Base-by-base conservation (phyloP, 129 eudicot genomes). In the Artemisia argyi region DNA sequence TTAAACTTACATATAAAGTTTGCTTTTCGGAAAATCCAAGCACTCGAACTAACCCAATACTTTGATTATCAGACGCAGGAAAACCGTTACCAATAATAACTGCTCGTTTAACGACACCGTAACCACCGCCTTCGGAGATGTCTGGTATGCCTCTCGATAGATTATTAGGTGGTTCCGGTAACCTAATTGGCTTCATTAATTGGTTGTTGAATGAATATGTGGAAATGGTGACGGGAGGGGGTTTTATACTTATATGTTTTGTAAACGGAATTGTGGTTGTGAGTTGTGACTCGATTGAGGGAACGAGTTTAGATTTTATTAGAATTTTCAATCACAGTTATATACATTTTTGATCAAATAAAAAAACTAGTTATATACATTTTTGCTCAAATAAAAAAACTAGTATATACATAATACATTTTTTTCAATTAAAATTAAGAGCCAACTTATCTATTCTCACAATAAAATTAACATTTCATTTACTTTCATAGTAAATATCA, bases 161-260 rank as follows among this genome's bases (percentile, higher is more conserved):
- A 77, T 97, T 93, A 11, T 85, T 86, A 48, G 98, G 98, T 30
- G 98, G 98, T 44, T 85, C 95, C 62, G 98, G 98, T 24, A 93
- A 86, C 84, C 84, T 80, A 26, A 93, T 93, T 52, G 92, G 98
- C 88, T 85, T 93, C 98, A 93, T 93, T 64, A 68, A 26, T 68
- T 61, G 80, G 51, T 69, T 53, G 81, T 61, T 50, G 76, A 17
- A 1, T 70, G 66, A 77, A 78, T 78, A 66, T 70, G 30, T 52
- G 7, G 58, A 61, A 67, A 67, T 69, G 74, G 53, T 67, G 64
- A 24, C 22, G 69, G n/a, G 68, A 67, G 76, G 64, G 19, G 30
- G 76, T 77, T 77, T 35, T 47, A 18, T 61, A 39, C 61, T 26
- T 30, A 3, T 30, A 0, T 3, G 5, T 4, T 30, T 28, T 30